Conservation (phyloP, 345 rosid genomes). For the Combretum micranthum region DNA sequence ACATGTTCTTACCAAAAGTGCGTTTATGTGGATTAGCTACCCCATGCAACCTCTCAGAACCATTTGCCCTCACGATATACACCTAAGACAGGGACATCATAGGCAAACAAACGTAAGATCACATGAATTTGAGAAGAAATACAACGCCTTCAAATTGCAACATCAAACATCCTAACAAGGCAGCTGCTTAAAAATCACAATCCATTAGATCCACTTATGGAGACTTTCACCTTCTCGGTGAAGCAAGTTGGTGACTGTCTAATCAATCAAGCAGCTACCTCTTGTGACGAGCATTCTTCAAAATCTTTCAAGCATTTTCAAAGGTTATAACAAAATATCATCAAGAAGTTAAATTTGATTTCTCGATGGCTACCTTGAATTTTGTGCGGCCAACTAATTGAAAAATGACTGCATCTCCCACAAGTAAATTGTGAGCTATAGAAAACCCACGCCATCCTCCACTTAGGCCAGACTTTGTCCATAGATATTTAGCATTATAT, state of each 20-base stretch:
- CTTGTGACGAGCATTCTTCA: too few relatives aligned
- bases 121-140: background rate
- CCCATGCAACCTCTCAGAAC: slow-evolving; percentile 6
- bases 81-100: slow-evolving; percentile 18
- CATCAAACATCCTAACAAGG: too few relatives aligned
- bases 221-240: too few relatives aligned
- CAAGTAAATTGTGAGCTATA: slow-evolving; percentile 19
- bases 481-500: slow-evolving; percentile 26
- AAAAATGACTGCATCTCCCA: slow-evolving; percentile 23
- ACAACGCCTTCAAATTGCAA: too few relatives aligned
- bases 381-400: too few relatives aligned
- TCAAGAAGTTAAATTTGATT: background rate
- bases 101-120: background rate
- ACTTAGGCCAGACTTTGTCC: slow-evolving; percentile 38
- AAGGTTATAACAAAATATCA: background rate
- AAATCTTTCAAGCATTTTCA: too few relatives aligned
- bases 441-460: slow-evolving; percentile 48
- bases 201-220: too few relatives aligned
- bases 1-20: background rate
- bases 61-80: slow-evolving; percentile 27
- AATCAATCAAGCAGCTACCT: too few relatives aligned
- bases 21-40: background rate
- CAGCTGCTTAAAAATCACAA: too few relatives aligned
- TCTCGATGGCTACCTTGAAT: too few relatives aligned
- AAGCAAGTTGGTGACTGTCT: too few relatives aligned